phyloP scores from a whole-genome alignment of 345 rosid genomes.

The Lepidium aucheri region DNA sequence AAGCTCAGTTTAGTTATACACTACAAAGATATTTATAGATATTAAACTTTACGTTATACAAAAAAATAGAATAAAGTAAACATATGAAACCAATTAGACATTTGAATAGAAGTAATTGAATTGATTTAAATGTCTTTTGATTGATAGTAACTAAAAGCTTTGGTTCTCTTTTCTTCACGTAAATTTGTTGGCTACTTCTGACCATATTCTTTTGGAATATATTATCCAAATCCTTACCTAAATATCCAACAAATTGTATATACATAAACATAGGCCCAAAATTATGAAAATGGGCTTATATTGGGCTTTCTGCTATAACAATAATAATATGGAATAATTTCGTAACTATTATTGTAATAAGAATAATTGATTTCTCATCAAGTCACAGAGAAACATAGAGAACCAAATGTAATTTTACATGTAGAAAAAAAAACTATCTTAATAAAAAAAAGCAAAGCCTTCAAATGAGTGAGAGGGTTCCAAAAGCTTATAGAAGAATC shows the following conservation, averaged over 20 bases:
- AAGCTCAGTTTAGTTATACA: neutral
- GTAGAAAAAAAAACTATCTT: neutral
- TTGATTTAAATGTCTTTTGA: conserved; percentile 1
- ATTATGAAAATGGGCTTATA: neutral
- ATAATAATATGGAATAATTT: neutral
- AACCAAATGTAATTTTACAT: conserved; percentile 8
- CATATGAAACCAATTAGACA: neutral
- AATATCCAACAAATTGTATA: neutral
- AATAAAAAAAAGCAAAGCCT: conserved; percentile 11
- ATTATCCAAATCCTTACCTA: neutral
- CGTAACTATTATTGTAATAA: neutral
- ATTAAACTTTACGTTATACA: neutral
- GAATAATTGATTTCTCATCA: neutral
- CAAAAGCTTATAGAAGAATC: conserved; percentile 17
- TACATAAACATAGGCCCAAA: neutral
- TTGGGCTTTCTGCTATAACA: neutral
- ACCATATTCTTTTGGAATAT: neutral
- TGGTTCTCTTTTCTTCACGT: neutral
- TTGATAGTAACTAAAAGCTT: neutral
- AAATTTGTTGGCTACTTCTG: neutral
- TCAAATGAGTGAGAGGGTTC: neutral
- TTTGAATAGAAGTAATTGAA: neutral
- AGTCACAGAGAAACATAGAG: neutral
- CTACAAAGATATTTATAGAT: neutral
- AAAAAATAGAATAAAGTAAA: neutral